Evolutionary conservation across 352 stramenopile species (phyloP).

Genomic region (Thalassiosira ordinaria): DNA sequence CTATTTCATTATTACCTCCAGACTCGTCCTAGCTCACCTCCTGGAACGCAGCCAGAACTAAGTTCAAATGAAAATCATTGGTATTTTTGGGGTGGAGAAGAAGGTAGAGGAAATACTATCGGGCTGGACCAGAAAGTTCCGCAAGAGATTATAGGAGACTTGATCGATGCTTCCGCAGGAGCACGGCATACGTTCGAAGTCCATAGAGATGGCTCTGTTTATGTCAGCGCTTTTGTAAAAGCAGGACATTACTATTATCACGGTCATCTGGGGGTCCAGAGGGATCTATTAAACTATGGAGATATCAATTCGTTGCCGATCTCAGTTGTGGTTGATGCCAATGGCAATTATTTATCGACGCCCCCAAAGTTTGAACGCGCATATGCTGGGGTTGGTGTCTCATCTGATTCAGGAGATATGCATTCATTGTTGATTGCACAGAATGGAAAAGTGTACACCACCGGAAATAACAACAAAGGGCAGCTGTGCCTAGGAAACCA

Average conservation of each 20-base stretch:
- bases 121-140: conserved; percentile 35
- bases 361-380: conserved; percentile 38
- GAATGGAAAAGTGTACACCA: conserved; percentile 33
- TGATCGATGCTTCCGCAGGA: conserved; percentile 45
- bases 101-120: conserved; percentile 32
- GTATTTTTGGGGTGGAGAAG: conserved; percentile 51
- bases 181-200: conserved; percentile 47
- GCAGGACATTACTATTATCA: conserved; percentile 32
- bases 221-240: conserved; percentile 37
- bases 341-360: conserved; percentile 24
- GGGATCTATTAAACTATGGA: conserved; percentile 3
- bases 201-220: conserved; percentile 5
- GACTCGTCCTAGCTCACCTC: no score
- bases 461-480: conserved; percentile 48
- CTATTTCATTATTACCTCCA: no score
- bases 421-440: conserved; percentile 49
- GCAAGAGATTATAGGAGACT: conserved; percentile 4
- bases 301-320: neutral
- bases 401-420: conserved; percentile 47
- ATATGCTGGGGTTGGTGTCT: conserved; percentile 38
- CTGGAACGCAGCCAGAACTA: no score
- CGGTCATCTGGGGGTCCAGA: conserved; percentile 41
- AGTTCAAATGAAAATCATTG: no score
- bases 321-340: conserved; percentile 26
- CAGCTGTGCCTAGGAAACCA: conserved; percentile 41